phyloP scores from a whole-genome alignment of 225 moss, liverwort and hornwort genomes.

The Polytrichum formosum region DNA sequence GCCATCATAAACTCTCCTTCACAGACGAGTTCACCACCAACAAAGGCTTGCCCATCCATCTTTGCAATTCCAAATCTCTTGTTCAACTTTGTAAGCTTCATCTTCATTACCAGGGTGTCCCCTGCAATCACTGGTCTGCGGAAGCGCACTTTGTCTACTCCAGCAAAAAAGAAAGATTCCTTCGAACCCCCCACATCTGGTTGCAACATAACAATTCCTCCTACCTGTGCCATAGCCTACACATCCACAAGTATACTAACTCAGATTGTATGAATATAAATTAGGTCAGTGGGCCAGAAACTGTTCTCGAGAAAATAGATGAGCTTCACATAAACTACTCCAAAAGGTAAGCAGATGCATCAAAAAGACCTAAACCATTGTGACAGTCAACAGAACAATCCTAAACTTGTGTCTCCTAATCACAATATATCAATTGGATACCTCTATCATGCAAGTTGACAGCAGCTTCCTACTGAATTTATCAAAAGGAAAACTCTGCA shows the following conservation, averaged over 20 bases:
- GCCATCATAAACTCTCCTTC: constrained; percentile 99
- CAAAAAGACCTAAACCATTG: too few species aligned
- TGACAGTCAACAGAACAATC: too few species aligned
- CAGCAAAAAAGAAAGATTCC: constrained; percentile 92
- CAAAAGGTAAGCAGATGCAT: too few species aligned
- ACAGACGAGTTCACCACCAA: constrained; percentile 85
- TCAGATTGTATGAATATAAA: too few species aligned
- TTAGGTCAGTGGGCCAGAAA: too few species aligned
- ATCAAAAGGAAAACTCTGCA: too few species aligned
- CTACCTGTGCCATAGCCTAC: constrained; percentile 97
- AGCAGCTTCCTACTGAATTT: too few species aligned
- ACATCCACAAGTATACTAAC: not conserved
- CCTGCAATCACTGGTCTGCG: constrained; percentile 98
- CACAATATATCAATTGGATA: too few species aligned
- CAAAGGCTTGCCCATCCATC: constrained; percentile 97
- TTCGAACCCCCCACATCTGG: constrained; percentile 91
- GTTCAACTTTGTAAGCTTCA: constrained; percentile 92
- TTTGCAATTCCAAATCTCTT: constrained; percentile 94
- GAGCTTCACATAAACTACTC: too few species aligned
- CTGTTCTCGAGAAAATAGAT: too few species aligned
- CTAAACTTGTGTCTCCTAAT: too few species aligned
- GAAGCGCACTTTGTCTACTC: constrained; percentile 96
- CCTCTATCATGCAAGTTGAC: too few species aligned
- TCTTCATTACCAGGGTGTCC: constrained; percentile 93
- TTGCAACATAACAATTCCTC: constrained; percentile 94